Conservation (phyloP, 2,329 filamentous ascomycete genomes). For the Calycina herbarum region DNA sequence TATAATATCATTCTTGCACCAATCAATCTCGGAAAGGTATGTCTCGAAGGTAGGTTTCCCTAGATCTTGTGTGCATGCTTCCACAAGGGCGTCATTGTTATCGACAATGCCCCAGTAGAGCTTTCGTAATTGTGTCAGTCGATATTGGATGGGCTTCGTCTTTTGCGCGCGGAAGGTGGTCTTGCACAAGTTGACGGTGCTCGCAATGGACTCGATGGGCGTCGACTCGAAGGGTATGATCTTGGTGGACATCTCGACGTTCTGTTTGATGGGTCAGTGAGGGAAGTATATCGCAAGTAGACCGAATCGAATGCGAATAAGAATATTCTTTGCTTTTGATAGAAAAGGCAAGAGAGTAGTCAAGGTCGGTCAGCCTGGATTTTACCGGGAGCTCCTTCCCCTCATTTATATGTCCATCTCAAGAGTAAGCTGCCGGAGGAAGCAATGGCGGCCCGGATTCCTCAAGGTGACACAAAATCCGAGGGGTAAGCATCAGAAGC, state of each 20-base stretch:
- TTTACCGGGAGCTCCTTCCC: not conserved
- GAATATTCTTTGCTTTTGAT: not conserved
- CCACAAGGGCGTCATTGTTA: constrained; percentile 68
- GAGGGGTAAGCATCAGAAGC: not conserved
- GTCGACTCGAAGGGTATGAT: constrained; percentile 56
- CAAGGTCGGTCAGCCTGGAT: not conserved
- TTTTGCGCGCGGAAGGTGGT: constrained; percentile 74
- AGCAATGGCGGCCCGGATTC: not conserved
- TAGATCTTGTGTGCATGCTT: constrained; percentile 76
- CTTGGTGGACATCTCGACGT: constrained; percentile 26
- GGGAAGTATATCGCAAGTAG: not conserved
- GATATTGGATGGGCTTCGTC: constrained; percentile 80
- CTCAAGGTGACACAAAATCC: not conserved
- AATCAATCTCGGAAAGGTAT: constrained; percentile 71
- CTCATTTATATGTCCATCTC: not conserved
- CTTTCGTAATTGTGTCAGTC: constrained; percentile 83
- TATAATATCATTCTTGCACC: constrained; percentile 78
- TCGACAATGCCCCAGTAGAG: constrained; percentile 92
- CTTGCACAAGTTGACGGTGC: constrained; percentile 59
- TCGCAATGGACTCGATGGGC: constrained; percentile 64
- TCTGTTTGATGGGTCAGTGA: not conserved
- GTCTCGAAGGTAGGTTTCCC: constrained; percentile 77
- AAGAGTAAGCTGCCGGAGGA: not conserved
- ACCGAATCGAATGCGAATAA: not conserved
- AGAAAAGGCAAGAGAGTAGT: not conserved